phyloP scores from a whole-genome alignment of 2,329 filamentous ascomycete genomes.

The Cercospora sp. region DNA sequence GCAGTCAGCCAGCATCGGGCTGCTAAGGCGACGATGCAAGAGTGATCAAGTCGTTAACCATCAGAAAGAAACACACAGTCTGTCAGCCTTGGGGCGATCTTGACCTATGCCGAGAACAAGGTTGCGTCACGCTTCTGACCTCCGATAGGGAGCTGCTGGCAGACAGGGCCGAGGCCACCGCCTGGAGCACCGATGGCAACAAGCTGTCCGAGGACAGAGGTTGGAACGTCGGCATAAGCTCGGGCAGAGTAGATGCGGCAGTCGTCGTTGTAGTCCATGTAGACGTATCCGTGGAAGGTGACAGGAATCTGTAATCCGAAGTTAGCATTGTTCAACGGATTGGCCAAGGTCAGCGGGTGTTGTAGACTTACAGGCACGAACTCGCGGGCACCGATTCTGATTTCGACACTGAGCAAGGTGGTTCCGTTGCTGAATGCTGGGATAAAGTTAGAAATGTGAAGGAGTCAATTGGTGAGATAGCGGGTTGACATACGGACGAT shows the following conservation, averaged over 20 bases:
- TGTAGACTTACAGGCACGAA: slow-evolving; percentile 9
- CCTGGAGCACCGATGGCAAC: slow-evolving; percentile 30
- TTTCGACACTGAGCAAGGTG: slow-evolving; percentile 18
- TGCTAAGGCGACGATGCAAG: not conserved
- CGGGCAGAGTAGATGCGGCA: slow-evolving; percentile 24
- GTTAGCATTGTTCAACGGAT: not conserved
- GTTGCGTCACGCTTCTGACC: slow-evolving; percentile 1
- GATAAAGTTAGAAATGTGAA: not conserved
- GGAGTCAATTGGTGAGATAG: not conserved
- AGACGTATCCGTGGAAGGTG: slow-evolving; percentile 24
- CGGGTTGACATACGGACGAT: not conserved
- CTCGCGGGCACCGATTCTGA: slow-evolving; percentile 12
- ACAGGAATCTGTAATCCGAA: not conserved
- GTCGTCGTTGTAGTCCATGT: slow-evolving; percentile 26
- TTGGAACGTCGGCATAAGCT: slow-evolving; percentile 20
- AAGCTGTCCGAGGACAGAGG: not conserved
- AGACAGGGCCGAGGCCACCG: not conserved
- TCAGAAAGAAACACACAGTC: not conserved
- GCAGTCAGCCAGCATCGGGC: not conserved
- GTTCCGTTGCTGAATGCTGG: slow-evolving; percentile 22
- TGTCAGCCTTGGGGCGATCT: not conserved
- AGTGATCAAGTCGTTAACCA: not conserved
- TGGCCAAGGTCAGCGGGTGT: not conserved
- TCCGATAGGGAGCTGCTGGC: slow-evolving; percentile 10
- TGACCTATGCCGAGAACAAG: not conserved